Base-by-base conservation (phyloP, 192 early-diverging fungal genomes). In the Linnemannia zychae region DNA sequence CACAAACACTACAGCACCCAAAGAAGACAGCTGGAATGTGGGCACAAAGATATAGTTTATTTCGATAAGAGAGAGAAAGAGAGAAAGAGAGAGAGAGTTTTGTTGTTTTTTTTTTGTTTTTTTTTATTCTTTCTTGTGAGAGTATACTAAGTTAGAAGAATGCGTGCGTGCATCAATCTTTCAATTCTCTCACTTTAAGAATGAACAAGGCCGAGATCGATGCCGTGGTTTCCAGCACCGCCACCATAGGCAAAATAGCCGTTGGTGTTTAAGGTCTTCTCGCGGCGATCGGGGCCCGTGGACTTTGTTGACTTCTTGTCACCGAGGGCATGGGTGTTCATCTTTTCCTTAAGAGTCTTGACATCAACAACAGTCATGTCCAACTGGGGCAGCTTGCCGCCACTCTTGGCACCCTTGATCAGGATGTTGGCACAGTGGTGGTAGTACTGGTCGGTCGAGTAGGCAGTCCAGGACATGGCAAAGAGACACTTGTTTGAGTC, bases 401-500 rank as follows among this genome's bases (percentile, higher is more conserved):
- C 34, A 12, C 38, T 70, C 67, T 77, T 70, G 33, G 38, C 44
- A 16, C 91, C 91, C 17, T 75, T 75, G 78, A 94, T 90, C 28
- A 87, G 85, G 18, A 95, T 81, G 81, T 94, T 92, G 36, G 91
- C 93, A 72, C 93, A 94, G 86, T 93, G 92, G 89, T 91, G 92
- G 87, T 95, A 95, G 74, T 91, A 94, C 88, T 95, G 93, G 73
- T 93, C 90, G 78, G 91, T 92, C 7, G 93, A 92, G 15, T 92
- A 80, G 33, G 93, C 93, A n/a, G 93, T 94, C 94, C 94, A 95
- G 16, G 92, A 79, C 91, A 93, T 94, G 11, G 82, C 71, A 52
- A 85, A 84, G 31, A 88, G 40, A 74, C 86, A 87, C 77, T 87
- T 74, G 72, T 78, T 60, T 17, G 80, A 77, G 48, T 72, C 71